Conservation (phyloP, 176 grass and related monocot genomes). For the Ampelocalamus luodianensis region DNA sequence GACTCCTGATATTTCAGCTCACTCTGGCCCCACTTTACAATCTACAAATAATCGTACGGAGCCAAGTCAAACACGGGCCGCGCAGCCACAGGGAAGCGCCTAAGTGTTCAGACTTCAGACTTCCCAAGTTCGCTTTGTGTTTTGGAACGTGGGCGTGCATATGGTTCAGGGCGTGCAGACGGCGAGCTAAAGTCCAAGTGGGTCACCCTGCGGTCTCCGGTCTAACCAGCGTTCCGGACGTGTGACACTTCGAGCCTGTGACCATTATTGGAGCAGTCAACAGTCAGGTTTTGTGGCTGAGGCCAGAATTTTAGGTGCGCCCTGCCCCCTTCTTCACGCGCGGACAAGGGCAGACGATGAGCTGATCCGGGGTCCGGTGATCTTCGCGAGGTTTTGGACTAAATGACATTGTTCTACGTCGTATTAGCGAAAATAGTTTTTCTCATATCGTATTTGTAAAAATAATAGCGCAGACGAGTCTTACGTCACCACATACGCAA, state of each 20-base stretch:
- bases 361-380: background rate
- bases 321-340: background rate
- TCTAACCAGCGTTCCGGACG: background rate
- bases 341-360: background rate
- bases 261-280: background rate
- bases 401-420: too few species aligned
- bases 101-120: background rate
- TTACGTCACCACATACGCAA: too few species aligned
- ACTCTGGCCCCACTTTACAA: background rate
- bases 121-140: background rate
- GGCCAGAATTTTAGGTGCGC: background rate
- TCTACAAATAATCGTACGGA: background rate
- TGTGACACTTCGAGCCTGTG: background rate
- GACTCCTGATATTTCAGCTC: background rate
- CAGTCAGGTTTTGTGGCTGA: constrained; percentile 23
- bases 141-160: background rate
- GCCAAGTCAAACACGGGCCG: background rate
- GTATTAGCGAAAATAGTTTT: too few species aligned
- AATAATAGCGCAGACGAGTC: too few species aligned
- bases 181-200: background rate
- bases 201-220: constrained; percentile 8
- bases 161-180: background rate
- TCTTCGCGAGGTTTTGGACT: too few species aligned
- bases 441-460: too few species aligned
- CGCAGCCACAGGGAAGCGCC: background rate